A percentile compares a stretch with the other conserved stretches of the same genome.
These are phyloP conservation scores for Leptomonas seymouri DNA, from an alignment of 208 protist species.

Conservation along the genomic window DNA sequence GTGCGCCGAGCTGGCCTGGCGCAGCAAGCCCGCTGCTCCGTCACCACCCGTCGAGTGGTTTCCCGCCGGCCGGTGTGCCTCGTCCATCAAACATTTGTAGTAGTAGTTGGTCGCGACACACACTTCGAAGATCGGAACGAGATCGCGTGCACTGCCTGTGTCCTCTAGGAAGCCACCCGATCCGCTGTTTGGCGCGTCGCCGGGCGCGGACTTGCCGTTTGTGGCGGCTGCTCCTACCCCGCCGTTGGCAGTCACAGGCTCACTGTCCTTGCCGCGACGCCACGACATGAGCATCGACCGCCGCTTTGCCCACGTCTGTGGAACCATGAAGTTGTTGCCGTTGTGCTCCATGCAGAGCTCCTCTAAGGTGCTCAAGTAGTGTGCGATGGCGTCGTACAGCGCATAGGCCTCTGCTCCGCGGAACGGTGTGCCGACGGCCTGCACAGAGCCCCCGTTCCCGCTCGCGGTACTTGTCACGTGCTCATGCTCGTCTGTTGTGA, in stretches of 20 bases:
- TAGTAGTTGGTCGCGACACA: slow-evolving; percentile 69
- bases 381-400: slow-evolving; percentile 58
- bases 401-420: slow-evolving; percentile 44
- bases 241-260: background rate
- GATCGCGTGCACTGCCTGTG: background rate
- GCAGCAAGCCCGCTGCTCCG: background rate
- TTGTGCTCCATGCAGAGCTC: slow-evolving; percentile 35
- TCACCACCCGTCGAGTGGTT: background rate
- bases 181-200: background rate
- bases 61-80: slow-evolving; percentile 22
- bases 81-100: slow-evolving; percentile 48
- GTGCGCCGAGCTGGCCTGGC: background rate
- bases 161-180: background rate
- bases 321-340: slow-evolving; percentile 11
- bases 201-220: background rate
- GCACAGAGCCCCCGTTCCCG: slow-evolving; percentile 2
- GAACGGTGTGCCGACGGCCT: slow-evolving; percentile 35
- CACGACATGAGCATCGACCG: slow-evolving; percentile 27
- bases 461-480: slow-evolving; percentile 17
- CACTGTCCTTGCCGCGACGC: slow-evolving; percentile 16
- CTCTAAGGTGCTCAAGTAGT: slow-evolving; percentile 48
- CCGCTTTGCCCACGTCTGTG: slow-evolving; percentile 11
- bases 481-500: background rate
- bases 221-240: background rate
- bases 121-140: slow-evolving; percentile 52